Conservation (phyloP, 139 green algal genomes). For the Medakamo hakoo region DNA sequence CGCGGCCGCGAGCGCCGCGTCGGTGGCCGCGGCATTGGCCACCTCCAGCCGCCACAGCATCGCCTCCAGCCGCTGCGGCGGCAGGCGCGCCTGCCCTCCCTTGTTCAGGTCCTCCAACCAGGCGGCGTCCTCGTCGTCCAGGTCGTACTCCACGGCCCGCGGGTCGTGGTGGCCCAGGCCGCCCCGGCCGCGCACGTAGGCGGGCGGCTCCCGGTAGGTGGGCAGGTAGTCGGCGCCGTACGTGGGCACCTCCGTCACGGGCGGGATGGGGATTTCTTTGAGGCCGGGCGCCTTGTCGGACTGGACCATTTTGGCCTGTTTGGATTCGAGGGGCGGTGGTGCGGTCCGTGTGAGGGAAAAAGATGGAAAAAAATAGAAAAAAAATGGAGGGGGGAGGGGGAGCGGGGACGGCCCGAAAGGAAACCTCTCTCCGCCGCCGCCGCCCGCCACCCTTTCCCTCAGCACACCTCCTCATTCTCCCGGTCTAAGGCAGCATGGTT, state of each 20-base stretch:
- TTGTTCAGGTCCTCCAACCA: conserved; percentile 79
- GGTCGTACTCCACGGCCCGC: conserved; percentile 76
- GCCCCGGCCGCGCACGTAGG: conserved; percentile 42
- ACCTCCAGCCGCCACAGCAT: conserved; percentile 63
- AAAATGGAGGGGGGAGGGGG: conserved; percentile 1
- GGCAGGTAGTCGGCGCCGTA: conserved; percentile 69
- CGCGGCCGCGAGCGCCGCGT: conserved; percentile 19
- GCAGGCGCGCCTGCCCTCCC: conserved; percentile 31
- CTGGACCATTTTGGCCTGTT: no score
- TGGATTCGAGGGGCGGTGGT: not conserved
- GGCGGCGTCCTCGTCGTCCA: conserved; percentile 81
- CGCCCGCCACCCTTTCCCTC: not conserved
- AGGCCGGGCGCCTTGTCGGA: not conserved
- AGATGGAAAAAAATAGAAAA: conserved; percentile 2
- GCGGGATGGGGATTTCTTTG: conserved; percentile 59
- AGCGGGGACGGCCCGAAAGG: no score
- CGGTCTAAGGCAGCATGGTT: conserved; percentile 31
- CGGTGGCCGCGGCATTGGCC: conserved; percentile 39
- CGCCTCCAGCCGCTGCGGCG: conserved; percentile 22
- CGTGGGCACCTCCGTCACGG: conserved; percentile 32
- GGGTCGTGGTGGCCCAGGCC: conserved; percentile 14
- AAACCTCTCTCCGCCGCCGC: no score
- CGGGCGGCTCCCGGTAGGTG: conserved; percentile 34
- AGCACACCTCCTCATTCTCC: conserved; percentile 48
- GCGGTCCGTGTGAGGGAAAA: not conserved